Evolutionary conservation across 23 red algal genomes (phyloP), one percentile per base, ranked within the genome.

Genomic region (Gracilaria caudata): DNA sequence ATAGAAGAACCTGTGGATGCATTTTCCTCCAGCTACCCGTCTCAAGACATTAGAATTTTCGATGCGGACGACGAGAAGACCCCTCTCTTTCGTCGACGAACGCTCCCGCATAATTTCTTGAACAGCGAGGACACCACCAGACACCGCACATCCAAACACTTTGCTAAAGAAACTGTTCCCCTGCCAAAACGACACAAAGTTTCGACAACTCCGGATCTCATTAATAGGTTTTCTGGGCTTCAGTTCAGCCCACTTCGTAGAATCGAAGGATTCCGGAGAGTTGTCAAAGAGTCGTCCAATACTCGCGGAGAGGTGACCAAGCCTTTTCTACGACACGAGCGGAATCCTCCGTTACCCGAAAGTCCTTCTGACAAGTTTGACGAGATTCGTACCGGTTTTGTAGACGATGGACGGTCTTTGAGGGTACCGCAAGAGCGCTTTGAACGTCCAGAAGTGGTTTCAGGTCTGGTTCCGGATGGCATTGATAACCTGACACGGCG

Each of bases 41-140:
- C 70, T 0, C 29, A 47, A 3, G 43, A 43, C 70, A 75, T 75
- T 29, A 75, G 70, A 75, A 47, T 75, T 49, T 75, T 75, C 24
- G 70, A 75, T 49, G 70, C 40, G 13, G 70, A 75, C 37, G 70
- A 47, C 21, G 70, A 75, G 70, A 75, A 75, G 19, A 75, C 70
- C 19, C 70, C 70, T 4, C 70, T 46, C 25, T 75, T 49, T 49
- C 37, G 70, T 3, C 19, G 70, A 36, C 70, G 70, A 75, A 49
- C 43, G 37, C 70, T 75, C 4, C 70, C 70, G 70, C 19, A 36
- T 49, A 28, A 19, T 0, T 75, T 75, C 43, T 75, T 75, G 37
- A 75, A 75, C 40, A 75, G 70, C 40, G 14, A 75, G 35, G 70
- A 7, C 47, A 75, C 70, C 3, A 47, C 47, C 20, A 47, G 13